These are phyloP conservation scores for Scenedesmus sp. DNA, from an alignment of 163 green algal species.

Conservation along the genomic window DNA sequence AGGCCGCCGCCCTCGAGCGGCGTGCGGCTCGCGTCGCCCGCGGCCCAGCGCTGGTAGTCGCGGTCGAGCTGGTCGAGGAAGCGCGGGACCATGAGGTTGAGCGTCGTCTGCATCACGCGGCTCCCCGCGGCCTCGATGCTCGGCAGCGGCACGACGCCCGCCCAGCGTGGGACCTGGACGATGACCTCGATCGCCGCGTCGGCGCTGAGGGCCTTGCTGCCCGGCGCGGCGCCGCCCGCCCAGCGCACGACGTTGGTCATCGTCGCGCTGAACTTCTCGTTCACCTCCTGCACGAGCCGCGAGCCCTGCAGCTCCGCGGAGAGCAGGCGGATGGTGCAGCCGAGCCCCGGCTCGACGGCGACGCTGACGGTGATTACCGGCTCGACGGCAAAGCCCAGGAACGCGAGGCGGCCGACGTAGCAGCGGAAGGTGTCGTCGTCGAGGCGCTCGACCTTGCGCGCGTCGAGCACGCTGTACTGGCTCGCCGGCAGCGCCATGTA, in stretches of 20 bases:
- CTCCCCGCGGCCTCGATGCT: constrained; percentile 61
- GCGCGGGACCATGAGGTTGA: constrained; percentile 68
- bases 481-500: constrained; percentile 89
- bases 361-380: constrained; percentile 81
- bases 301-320: constrained; percentile 72
- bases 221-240: constrained; percentile 38
- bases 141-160: constrained; percentile 55
- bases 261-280: constrained; percentile 74
- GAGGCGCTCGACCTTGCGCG: constrained; percentile 75
- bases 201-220: constrained; percentile 62
- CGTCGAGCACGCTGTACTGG: constrained; percentile 89
- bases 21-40: constrained; percentile 57
- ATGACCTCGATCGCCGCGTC: constrained; percentile 69
- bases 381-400: constrained; percentile 75
- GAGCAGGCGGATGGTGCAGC: constrained; percentile 78
- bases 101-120: constrained; percentile 50
- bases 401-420: constrained; percentile 69
- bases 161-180: constrained; percentile 73
- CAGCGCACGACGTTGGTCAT: constrained; percentile 83
- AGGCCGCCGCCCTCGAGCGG: constrained; percentile 27
- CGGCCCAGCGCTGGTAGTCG: constrained; percentile 78
- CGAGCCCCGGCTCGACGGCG: constrained; percentile 54
- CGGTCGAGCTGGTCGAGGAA: constrained; percentile 77
- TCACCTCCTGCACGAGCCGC: constrained; percentile 61
- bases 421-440: constrained; percentile 77